Evolutionary conservation across 495 filamentous ascomycete species (phyloP), one percentile per base, ranked within the genome.

Genomic region (Penicillium bovifimosum): DNA sequence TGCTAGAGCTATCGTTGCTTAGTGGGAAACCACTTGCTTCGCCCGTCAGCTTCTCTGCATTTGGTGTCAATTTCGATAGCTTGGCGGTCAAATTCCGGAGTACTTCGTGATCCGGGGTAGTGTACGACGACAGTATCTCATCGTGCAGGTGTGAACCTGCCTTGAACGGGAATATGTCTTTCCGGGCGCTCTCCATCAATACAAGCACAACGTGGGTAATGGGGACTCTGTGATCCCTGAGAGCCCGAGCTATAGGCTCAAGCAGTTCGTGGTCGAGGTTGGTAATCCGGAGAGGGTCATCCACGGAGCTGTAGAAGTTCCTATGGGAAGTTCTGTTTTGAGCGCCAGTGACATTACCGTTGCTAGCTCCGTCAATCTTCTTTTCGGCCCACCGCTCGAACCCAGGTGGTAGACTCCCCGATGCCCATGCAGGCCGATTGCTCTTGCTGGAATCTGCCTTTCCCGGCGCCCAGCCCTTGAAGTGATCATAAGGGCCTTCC

Each of bases 121-220:
- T 40, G 46, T 61, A 57, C n/a, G 68, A 61, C 1, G 61, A 58
- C 17, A 65, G 50, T 16, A 75, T 68, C 32, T 60, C 56, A 1
- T 67, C 43, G 41, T 74, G 62, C 1, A 74, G 41, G 9, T 59
- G 52, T 7, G 64, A 67, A 7, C 61, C 65, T 13, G 62, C 61
- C 38, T 65, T 65, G 16, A 75, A 53, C 9, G 72, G 72, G 40
- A 75, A 75, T 18, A 73, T 55, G 43, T 75, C 72, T 41, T 73
- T 74, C 32, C 72, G 61, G 10, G 72, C 65, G 31, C 68, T 72
- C 51, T 75, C 72, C 54, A 75, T 65, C 31, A 69, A 56, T 27
- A 75, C 57, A 9, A 75, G 20, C 14, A 74, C 56, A 26, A 75
- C 61, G 54, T 75, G 71, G 3, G 52, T 61, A 24, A 74, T 62